Base-by-base conservation (phyloP, 495 filamentous ascomycete genomes). In the Cercophora scortea region DNA sequence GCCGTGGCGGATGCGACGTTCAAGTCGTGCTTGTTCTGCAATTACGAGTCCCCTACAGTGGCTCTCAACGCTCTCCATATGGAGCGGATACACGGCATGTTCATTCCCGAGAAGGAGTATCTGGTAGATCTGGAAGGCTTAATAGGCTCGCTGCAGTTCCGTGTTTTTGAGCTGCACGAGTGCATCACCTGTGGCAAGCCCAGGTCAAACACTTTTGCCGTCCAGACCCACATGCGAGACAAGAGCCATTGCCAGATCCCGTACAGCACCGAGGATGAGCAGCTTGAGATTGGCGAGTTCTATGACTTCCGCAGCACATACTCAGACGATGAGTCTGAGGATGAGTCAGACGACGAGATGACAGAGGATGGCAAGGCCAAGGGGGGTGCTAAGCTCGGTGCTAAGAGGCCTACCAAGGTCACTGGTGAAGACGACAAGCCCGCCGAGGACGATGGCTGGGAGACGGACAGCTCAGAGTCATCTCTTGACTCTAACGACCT, bases 291-390 rank as follows among this genome's bases (percentile, higher is more conserved):
- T 53, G 94, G 93, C n/a, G 87, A 97, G 43, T 97, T 88, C 71
- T 99, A 97, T 71, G 94, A 99, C 66, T 99, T 99, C 80, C 77
- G 86, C 50, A 85, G 84, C 69, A 94, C 93, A 4, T 99, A 99
- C 67, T 90, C 89, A 0, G 93, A 97, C 62, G 53, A 40, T 0
- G 52, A 95, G 61, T 89, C 87, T 0, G 93, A 96, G 61, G 73
- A 69, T 10, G 82, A 81, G 47, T 74, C 76, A 4, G 84, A 82
- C 11, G 81, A 84, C 34, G 78, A 82, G 8, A 76, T 79, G 46
- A 71, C 69, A 9, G 72, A 75, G n/a, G 73, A 75, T 0, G 72
- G 69, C 32, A 70, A 25, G 69, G 69, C 68, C 45, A 72, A 70
- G 36, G 80, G 79, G 19, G 82, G 82, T 10, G 78, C 79, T 45